Evolutionary conservation across 352 stramenopile genomes (phyloP).

Genomic region (Phytophthora hibernalis): DNA sequence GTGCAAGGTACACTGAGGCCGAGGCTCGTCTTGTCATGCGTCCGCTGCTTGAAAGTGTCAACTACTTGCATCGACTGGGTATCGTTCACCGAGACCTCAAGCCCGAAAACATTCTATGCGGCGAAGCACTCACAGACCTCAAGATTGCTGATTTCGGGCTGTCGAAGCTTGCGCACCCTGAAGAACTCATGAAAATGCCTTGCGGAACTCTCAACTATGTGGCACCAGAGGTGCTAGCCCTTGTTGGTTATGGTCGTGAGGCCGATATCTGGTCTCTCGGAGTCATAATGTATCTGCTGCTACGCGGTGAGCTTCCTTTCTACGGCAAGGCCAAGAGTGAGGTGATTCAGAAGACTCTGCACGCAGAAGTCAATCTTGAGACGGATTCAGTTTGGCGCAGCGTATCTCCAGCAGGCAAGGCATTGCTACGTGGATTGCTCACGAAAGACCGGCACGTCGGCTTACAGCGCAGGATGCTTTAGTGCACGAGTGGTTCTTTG

Average conservation of each 20-base stretch:
- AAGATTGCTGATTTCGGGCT: conserved; percentile 95
- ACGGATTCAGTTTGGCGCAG: conserved; percentile 60
- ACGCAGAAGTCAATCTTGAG: conserved; percentile 86
- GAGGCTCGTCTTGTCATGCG: conserved; percentile 90
- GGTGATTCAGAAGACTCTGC: conserved; percentile 93
- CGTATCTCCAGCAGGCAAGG: conserved; percentile 65
- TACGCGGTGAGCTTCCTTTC: conserved; percentile 91
- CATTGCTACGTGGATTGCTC: conserved; percentile 80
- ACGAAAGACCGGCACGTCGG: conserved; percentile 82
- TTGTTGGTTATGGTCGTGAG: conserved; percentile 89
- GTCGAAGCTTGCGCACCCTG: conserved; percentile 91
- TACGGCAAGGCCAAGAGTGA: conserved; percentile 92
- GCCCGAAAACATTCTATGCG: conserved; percentile 90
- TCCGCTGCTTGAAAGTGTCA: conserved; percentile 90
- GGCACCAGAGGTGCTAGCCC: conserved; percentile 92
- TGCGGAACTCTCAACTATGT: conserved; percentile 95
- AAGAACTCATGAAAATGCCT: conserved; percentile 94
- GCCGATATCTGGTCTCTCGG: conserved; percentile 94
- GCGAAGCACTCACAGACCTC: conserved; percentile 85
- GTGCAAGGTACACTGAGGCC: conserved; percentile 87
- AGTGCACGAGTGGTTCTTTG: conserved; percentile 82
- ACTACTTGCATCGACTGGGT: conserved; percentile 92
- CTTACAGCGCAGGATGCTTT: conserved; percentile 86
- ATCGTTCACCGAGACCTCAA: conserved; percentile 93
- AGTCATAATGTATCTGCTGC: conserved; percentile 93